Percentiles rank a stretch among this genome's conserved stretches.
Conservation (phyloP, 2,329 filamentous ascomycete genomes). For the Nothophaeocryptopus gaeumannii region DNA sequence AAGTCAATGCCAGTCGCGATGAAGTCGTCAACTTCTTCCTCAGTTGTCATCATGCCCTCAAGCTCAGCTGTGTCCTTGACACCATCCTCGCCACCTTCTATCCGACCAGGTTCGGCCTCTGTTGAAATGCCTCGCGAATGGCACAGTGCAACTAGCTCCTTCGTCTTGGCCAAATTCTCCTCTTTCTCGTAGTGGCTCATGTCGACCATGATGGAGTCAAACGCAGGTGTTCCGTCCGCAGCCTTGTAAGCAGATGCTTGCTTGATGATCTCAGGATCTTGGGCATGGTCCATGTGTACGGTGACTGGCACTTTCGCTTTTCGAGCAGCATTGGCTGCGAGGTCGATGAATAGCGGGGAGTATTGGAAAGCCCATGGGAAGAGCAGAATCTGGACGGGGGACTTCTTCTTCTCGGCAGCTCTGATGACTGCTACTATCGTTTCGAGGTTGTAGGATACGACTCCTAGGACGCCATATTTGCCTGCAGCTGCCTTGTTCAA, state of each 20-base stretch:
- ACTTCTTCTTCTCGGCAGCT: constrained; percentile 65
- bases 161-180: constrained; percentile 65
- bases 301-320: constrained; percentile 44
- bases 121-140: constrained; percentile 64
- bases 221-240: constrained; percentile 44
- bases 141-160: constrained; percentile 61
- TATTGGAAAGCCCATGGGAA: constrained; percentile 73
- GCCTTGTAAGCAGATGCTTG: constrained; percentile 30
- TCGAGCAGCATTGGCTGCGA: constrained; percentile 45
- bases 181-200: constrained; percentile 71
- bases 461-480: constrained; percentile 36
- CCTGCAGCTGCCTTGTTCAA: constrained; percentile 33
- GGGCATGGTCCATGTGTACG: constrained; percentile 49
- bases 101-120: constrained; percentile 69
- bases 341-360: constrained; percentile 52
- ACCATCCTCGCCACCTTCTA: constrained; percentile 72
- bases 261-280: constrained; percentile 40
- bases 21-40: constrained; percentile 68
- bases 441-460: constrained; percentile 55
- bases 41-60: constrained; percentile 63
- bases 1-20: constrained; percentile 69
- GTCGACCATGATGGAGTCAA: constrained; percentile 74
- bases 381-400: constrained; percentile 68
- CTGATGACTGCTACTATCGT: constrained; percentile 66
- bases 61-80: constrained; percentile 62